A percentile compares a stretch with the other conserved stretches of the same genome.
These are phyloP conservation scores for Phytophthora capsici DNA, from an alignment of 352 stramenopile species.

Conservation along the genomic window DNA sequence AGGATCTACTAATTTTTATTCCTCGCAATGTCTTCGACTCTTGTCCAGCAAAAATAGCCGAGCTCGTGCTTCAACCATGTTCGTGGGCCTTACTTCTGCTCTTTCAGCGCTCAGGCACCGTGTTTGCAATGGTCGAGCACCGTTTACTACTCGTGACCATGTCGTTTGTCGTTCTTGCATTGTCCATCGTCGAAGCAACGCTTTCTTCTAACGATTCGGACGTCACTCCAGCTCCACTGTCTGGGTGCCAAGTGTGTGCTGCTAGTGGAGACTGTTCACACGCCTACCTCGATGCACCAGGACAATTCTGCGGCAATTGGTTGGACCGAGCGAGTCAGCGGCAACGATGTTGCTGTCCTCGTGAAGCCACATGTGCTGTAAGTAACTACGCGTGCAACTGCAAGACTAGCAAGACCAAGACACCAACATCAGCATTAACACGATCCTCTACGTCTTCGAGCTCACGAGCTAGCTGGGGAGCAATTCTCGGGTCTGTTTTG, in stretches of 20 bases:
- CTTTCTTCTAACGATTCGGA: constrained; percentile 19
- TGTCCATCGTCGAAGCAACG: constrained; percentile 5
- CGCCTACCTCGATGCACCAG: constrained; percentile 32
- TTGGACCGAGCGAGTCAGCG: constrained; percentile 30
- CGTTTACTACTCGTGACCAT: constrained; percentile 1
- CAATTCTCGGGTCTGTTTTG: constrained; percentile 16
- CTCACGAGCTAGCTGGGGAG: constrained; percentile 10
- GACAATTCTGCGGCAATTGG: constrained; percentile 44
- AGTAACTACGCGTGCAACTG: constrained; percentile 43
- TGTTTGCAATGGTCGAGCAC: neutral
- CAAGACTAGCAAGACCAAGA: constrained; percentile 24
- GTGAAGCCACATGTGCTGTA: constrained; percentile 30
- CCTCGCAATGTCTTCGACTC: constrained; percentile 4
- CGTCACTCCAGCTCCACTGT: constrained; percentile 22
- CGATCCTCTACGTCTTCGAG: constrained; percentile 11
- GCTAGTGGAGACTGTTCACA: constrained; percentile 27
- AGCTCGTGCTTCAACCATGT: neutral
- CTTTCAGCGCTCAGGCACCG: too few species aligned
- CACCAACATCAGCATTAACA: neutral
- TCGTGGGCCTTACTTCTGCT: too few species aligned
- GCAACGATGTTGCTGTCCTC: constrained; percentile 43
- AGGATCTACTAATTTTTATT: neutral
- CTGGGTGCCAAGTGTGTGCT: constrained; percentile 38
- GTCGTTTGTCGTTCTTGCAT: constrained; percentile 20
- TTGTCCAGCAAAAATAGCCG: constrained; percentile 14